These are phyloP conservation scores for Cercophora samala DNA, from an alignment of 495 filamentous ascomycete genomes.

Conservation along the genomic window DNA sequence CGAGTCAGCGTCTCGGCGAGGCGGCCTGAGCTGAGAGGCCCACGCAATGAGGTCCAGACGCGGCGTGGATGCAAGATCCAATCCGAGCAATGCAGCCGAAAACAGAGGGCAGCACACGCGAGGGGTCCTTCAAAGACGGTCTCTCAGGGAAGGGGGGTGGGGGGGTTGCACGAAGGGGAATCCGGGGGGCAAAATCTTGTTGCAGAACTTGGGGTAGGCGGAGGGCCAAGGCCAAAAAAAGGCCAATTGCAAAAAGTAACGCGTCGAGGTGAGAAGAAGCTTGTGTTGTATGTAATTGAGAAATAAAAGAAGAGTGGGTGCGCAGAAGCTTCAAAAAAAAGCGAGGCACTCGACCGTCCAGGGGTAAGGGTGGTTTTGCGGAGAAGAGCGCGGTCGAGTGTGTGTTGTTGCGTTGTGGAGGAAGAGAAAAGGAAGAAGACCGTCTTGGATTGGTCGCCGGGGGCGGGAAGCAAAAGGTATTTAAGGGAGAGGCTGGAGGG, in stretches of 20 bases:
- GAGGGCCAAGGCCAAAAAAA: background rate
- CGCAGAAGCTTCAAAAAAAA: background rate
- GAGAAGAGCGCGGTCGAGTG: conserved; percentile 4
- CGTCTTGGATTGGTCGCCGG: conserved; percentile 1
- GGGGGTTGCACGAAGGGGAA: conserved; percentile 2
- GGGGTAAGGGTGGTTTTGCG: background rate
- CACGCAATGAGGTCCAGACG: conserved; percentile 11
- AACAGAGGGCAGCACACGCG: background rate
- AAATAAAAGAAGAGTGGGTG: background rate
- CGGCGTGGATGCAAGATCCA: conserved; percentile 12
- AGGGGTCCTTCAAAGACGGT: conserved; percentile 1
- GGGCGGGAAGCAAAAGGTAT: conserved; percentile 15
- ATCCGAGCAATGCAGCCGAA: background rate
- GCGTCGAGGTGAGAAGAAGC: background rate
- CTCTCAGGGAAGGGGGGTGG: no score
- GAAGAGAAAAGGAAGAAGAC: conserved; percentile 10
- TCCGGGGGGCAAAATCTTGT: background rate
- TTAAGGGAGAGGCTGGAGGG: conserved; percentile 15
- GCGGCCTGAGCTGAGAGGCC: conserved; percentile 14
- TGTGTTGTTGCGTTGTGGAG: conserved; percentile 13
- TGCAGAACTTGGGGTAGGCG: background rate
- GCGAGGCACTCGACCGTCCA: background rate
- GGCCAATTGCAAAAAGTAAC: background rate
- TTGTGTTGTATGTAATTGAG: background rate
- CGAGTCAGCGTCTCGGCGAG: conserved; percentile 18